Evolutionary conservation across 192 early-diverging fungal species (phyloP).

Genomic region (Rhizophagus prolifer): DNA sequence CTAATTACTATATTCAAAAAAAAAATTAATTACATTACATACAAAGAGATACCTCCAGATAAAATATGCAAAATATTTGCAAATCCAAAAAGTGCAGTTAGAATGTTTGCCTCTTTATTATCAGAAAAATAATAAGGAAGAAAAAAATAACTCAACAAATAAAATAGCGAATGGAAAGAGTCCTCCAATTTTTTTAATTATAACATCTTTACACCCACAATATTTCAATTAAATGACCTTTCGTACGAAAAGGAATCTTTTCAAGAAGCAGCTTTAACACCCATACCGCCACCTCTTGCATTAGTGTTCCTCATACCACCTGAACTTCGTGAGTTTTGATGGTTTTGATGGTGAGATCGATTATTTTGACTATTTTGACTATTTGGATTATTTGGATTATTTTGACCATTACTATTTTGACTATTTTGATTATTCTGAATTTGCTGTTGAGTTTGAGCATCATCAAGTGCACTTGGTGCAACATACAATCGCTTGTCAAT

Average conservation of each 20-base stretch:
- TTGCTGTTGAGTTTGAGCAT: slow-evolving; percentile 48
- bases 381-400: slow-evolving; percentile 25
- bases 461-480: slow-evolving; percentile 72
- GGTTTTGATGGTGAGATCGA: slow-evolving; percentile 30
- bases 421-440: slow-evolving; percentile 36
- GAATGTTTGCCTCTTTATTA: not conserved
- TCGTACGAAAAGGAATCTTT: not conserved
- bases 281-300: slow-evolving; percentile 11
- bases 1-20: not conserved
- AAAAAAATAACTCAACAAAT: not conserved
- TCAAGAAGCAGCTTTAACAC: slow-evolving; percentile 31
- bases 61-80: not conserved
- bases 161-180: not conserved
- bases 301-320: slow-evolving; percentile 14
- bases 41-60: not conserved
- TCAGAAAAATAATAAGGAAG: not conserved
- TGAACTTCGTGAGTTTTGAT: slow-evolving; percentile 29
- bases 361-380: slow-evolving; percentile 40
- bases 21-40: slow-evolving; percentile 19
- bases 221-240: not conserved
- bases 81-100: not conserved
- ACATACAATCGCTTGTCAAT: slow-evolving; percentile 94
- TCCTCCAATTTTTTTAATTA: not conserved
- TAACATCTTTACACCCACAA: not conserved
- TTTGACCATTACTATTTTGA: slow-evolving; percentile 7